phyloP scores from a whole-genome alignment of 345 rosid genomes.

The Iberis pinnata region DNA sequence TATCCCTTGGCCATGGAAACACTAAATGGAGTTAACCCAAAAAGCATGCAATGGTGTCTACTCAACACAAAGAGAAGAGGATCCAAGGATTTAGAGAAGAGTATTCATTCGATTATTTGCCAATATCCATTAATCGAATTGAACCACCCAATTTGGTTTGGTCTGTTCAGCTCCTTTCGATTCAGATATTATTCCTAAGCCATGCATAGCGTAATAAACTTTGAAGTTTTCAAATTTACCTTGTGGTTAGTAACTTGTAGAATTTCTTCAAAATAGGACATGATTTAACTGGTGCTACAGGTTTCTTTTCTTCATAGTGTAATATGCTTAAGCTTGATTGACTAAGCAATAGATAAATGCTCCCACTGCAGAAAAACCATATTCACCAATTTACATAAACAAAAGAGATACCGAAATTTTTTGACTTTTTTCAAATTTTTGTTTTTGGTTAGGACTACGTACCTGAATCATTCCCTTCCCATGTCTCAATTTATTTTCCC shows the following conservation, averaged over 20 bases:
- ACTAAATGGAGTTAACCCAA: too few species aligned
- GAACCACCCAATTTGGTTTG: too few species aligned
- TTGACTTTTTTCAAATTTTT: not conserved
- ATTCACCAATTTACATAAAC: slow-evolving; percentile 20
- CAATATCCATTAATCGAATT: too few species aligned
- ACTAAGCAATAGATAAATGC: slow-evolving; percentile 88
- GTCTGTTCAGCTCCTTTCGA: too few species aligned
- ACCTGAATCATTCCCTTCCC: slow-evolving; percentile 99
- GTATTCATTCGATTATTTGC: too few species aligned
- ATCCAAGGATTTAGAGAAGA: too few species aligned
- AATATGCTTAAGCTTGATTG: slow-evolving; percentile 62
- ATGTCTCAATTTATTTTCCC: slow-evolving; percentile 71
- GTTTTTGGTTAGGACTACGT: slow-evolving; percentile 1
- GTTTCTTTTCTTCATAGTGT: slow-evolving; percentile 67
- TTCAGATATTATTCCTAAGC: too few species aligned
- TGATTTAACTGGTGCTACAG: slow-evolving; percentile 81
- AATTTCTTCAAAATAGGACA: slow-evolving; percentile 86
- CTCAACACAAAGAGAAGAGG: too few species aligned
- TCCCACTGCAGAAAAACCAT: slow-evolving; percentile 94
- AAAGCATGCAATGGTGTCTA: too few species aligned
- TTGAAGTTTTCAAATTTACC: too few species aligned
- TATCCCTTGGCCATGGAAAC: too few species aligned
- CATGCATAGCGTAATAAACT: too few species aligned
- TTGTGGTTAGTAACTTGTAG: slow-evolving; percentile 66
- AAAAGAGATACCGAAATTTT: not conserved